Evolutionary conservation across 331 rosid species (phyloP), one percentile per base, ranked within the genome.

Genomic region (Pyracantha coccinea): DNA sequence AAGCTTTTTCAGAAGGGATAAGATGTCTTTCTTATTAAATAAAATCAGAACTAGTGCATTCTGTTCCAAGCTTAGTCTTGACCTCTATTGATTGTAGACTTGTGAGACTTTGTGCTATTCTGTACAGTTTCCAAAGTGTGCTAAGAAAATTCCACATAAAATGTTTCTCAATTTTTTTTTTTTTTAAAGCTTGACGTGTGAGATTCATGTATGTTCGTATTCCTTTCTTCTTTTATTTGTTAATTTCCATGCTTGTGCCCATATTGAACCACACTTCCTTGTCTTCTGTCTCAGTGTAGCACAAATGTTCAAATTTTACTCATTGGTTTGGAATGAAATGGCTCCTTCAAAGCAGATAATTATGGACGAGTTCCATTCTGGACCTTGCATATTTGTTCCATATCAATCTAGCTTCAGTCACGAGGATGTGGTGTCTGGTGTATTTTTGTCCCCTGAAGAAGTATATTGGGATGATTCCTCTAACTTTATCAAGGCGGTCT

Each of bases 391-490:
- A 72, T 92, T 94, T 87, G 84, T 87, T 58, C 99, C 99, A 0
- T 28, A 75, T 77, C 75, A 85, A 71, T 73, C 86, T 77, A 74
- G 79, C 81, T 78, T 77, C 74, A 77, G 80, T 63, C 83, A 82
- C 2, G 88, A 80, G 29, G 92, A 90, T 69, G 84, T 81, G 82
- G 93, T 85, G 68, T 60, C 89, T 73, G 99, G 99, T 75, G 76
- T 57, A 14, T 86, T 94, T 78, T 79, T 89, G 81, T 82, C 80
- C 74, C 89, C 89, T 63, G 75, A 71, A 64, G 90, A 88, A 83
- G 93, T 94, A 66, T 87, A 79, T 81, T 92, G 99, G 99, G 68
- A 81, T 60, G 97, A 94, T 83, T 81, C 92, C 69, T 85, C 85
- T 62, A 90, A 85, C 80, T 77, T 77, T 75, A 73, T 87, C 81